Evolutionary conservation across 1,284 basidiomycete genomes (phyloP).

Genomic region (Erythrobasidium hasegawianum): DNA sequence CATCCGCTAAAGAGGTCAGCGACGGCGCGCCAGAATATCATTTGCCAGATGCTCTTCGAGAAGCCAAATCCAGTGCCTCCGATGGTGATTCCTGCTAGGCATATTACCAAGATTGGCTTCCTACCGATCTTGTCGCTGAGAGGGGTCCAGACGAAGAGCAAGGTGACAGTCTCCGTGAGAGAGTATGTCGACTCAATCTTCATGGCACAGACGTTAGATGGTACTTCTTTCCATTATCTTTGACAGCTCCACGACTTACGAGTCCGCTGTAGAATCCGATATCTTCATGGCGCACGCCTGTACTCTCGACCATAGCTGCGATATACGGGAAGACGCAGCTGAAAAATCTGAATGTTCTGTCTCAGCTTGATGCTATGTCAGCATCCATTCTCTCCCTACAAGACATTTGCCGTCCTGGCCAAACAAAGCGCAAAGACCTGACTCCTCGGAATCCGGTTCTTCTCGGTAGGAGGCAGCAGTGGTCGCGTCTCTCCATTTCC

Average conservation of each 20-base stretch:
- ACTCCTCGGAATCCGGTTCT: too few species aligned
- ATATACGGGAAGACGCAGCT: constrained; percentile 11
- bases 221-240: too few species aligned
- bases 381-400: too few species aligned
- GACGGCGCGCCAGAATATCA: not conserved
- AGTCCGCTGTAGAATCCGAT: constrained; percentile 20
- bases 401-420: too few species aligned
- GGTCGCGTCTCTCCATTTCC: too few species aligned
- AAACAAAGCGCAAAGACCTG: too few species aligned
- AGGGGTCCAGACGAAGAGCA: constrained; percentile 7
- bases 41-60: constrained; percentile 12
- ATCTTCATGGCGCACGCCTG: not conserved
- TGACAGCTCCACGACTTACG: too few species aligned
- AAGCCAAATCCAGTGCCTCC: constrained; percentile 5
- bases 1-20: constrained; percentile 7
- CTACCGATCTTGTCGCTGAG: not conserved
- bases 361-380: too few species aligned
- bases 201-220: too few species aligned
- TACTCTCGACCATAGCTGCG: not conserved
- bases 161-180: not conserved
- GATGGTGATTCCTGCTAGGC: not conserved
- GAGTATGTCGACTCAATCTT: constrained; percentile 12
- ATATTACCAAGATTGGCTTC: constrained; percentile 1
- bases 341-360: constrained; percentile 2
- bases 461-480: too few species aligned